Base-by-base conservation (phyloP, 2,329 filamentous ascomycete genomes). In the Chaetomium strumarium region DNA sequence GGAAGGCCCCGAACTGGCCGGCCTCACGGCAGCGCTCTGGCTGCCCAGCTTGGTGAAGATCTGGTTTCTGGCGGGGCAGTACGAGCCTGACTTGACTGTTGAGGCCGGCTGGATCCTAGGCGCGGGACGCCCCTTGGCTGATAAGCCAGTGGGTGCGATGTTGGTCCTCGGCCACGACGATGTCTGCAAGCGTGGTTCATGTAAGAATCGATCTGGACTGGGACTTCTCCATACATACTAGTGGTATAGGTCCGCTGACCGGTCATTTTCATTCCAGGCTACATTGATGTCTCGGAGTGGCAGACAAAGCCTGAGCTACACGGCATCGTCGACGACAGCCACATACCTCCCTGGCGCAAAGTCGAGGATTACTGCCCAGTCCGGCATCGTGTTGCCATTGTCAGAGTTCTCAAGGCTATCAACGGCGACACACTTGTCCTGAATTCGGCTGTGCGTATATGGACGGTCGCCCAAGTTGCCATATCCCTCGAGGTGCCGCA, bases 371-470 rank as follows among this genome's bases (percentile, higher is more conserved):
- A 88, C 63, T 86, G 82, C 43, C 75, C 77, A 1, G 68, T 81
- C 8, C 78, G 85, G 2, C 85, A 88, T 62, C 72, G 80, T 12
- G 78, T 77, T 29, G 78, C 77, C 17, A 80, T 93, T 33, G 73
- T 86, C 42, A 75, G 83, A 1, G 68, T 88, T 0, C 69, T 88
- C 4, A 73, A 79, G 59, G 72, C 77, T 11, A 75, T 88, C 38
- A 73, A 80, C 56, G 77, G 77, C 2, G 70, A 76, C 3, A 68
- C 75, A 30, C 71, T 82, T 0, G 69, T 72, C 1, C 65, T 89
- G 13, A 78, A 88, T 65, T 86, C 84, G 0, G 84, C 85, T 0
- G 73, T 77, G 11, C 81, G 85, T 13, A 68, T 86, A 36, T 88
- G 81, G 75, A 87, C 84, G 0, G 72, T 86, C n/a, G 78, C 81